Base-by-base conservation (phyloP, 257 asterid species). In the Asclepias syriaca region DNA sequence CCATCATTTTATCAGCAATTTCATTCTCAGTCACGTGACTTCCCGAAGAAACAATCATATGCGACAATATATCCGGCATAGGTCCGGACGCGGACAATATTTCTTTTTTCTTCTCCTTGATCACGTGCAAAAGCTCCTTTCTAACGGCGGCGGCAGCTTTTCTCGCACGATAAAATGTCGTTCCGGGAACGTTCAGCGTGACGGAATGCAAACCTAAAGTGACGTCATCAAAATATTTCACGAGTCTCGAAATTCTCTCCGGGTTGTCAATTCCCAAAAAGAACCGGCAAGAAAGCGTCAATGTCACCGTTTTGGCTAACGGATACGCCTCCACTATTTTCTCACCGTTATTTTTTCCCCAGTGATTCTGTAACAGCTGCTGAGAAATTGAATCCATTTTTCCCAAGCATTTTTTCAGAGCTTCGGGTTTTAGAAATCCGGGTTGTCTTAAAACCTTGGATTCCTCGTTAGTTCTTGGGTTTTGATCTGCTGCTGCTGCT, bases 1-100 rank as follows among this genome's bases (percentile, higher is more conserved):
- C 96, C 96, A 90, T 88, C 1, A 90, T 75, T 65, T 85, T 90
- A 56, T 88, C 96, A 4, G 93, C 91, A 24, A 88, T 77, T 71
- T 87, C 97, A 6, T 78, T 63, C 29, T 90, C 96, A 3, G 88
- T 81, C 90, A 85, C 81, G 70, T 75, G 45, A 3, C 48, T 72
- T 0, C 95, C 92, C 7, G 80, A 50, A 1, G 68, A 77, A 5
- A 73, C 81, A 37, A 88, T 84, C 90, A 90, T 79, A 69, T 87
- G 84, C 7, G 82, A 77, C 78, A 82, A 37, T 40, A 82, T 63
- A 16, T 79, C 84, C 16, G 56, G 75, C 75, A 69, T 71, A 39
- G 63, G 46, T 3, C 39, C n/a, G 4, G 75, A 77, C 5, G 67
- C 27, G 0, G 66, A 77, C 73, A 88, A 81, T 3, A 81, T 87